Conservation (phyloP, 305 asterid species). For the Fraxinus xanthoxyloides region DNA sequence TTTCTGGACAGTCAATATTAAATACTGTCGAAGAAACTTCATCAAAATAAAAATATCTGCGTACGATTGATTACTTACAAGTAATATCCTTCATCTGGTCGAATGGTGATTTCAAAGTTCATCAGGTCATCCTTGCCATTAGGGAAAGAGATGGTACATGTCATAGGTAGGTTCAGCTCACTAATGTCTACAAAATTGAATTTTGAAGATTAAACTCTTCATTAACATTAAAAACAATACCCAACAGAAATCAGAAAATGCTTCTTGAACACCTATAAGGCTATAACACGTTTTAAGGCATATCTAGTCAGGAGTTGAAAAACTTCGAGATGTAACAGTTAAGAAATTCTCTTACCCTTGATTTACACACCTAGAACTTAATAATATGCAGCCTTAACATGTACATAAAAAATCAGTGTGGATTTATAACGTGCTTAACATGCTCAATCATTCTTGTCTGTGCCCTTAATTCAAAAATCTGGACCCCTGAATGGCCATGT, state of each 20-base stretch:
- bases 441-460: not conserved
- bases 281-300: not conserved
- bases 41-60: not conserved
- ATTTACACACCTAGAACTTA: not conserved
- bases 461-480: not conserved
- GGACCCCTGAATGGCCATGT: not conserved
- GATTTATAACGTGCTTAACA: not conserved
- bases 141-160: slow-evolving; percentile 34
- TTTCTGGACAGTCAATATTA: not conserved
- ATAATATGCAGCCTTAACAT: not conserved
- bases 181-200: slow-evolving; percentile 28
- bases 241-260: not conserved
- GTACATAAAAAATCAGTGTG: not conserved
- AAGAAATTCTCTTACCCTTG: not conserved
- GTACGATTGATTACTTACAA: slow-evolving; percentile 21
- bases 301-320: not conserved
- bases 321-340: not conserved
- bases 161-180: slow-evolving; percentile 40
- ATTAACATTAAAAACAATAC: not conserved
- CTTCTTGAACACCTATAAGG: not conserved
- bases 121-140: slow-evolving; percentile 38
- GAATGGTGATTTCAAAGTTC: slow-evolving; percentile 35
- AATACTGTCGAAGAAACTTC: not conserved
- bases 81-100: slow-evolving; percentile 38
- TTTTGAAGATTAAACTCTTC: not conserved